Conservation (phyloP, 257 asterid species). For the Salvia miltiorrhiza region DNA sequence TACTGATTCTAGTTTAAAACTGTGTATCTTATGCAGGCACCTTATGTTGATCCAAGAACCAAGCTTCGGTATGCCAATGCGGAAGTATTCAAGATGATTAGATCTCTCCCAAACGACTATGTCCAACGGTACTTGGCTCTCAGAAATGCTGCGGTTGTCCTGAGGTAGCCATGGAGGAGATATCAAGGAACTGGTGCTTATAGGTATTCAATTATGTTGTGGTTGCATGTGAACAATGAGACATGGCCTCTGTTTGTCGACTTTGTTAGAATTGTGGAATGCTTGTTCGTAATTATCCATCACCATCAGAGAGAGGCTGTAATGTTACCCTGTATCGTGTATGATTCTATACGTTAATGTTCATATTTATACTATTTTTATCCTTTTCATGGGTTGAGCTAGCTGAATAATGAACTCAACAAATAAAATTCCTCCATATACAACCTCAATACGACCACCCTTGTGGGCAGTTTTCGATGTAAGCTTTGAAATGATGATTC, state of each 20-base stretch:
- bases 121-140: slow-evolving; percentile 89
- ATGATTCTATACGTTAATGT: background rate
- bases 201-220: background rate
- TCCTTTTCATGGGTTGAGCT: background rate
- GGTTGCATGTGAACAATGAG: background rate
- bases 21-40: too few relatives aligned
- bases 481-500: too few relatives aligned
- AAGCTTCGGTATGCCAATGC: slow-evolving; percentile 85
- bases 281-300: background rate
- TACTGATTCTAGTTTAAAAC: background rate
- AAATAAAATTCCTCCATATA: too few relatives aligned
- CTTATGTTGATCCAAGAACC: slow-evolving; percentile 92
- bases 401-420: background rate
- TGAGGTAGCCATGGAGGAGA: slow-evolving; percentile 46
- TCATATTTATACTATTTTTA: background rate
- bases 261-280: background rate
- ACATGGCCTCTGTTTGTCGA: background rate
- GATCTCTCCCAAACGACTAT: slow-evolving; percentile 88
- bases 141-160: slow-evolving; percentile 89
- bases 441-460: too few relatives aligned
- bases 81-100: slow-evolving; percentile 76
- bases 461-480: too few relatives aligned
- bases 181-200: background rate
- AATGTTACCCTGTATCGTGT: background rate
- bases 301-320: background rate